Evolutionary conservation across 116 monocot genomes (phyloP).

Genomic region (Thalassia testudinum): DNA sequence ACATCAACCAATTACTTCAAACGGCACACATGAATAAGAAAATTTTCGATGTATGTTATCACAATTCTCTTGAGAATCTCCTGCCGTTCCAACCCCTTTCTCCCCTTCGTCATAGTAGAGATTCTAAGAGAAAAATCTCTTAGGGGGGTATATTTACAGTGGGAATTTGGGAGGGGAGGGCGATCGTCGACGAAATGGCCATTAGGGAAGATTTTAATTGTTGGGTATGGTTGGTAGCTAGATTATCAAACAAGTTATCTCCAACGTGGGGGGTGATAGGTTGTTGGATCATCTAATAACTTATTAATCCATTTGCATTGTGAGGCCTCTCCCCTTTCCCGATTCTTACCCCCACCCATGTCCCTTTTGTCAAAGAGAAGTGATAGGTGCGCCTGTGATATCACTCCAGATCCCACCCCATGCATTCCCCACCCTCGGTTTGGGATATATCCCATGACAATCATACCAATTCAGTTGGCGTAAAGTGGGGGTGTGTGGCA

Average conservation of each 20-base stretch:
- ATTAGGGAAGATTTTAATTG: neutral
- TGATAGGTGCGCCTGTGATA: neutral
- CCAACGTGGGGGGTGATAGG: neutral
- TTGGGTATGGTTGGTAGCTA: neutral
- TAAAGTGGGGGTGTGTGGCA: neutral
- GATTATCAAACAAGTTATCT: neutral
- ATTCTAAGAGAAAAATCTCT: neutral
- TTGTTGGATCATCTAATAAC: neutral
- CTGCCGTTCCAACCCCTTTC: too few relatives aligned
- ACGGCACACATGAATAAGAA: too few relatives aligned
- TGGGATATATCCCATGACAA: too few relatives aligned
- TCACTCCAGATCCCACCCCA: neutral
- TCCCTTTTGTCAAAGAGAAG: too few relatives aligned
- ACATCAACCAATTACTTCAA: too few relatives aligned
- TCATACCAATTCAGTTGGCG: neutral
- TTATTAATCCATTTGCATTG: neutral
- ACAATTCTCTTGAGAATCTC: too few relatives aligned
- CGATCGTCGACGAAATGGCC: neutral
- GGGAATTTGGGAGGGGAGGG: neutral
- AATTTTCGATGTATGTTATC: too few relatives aligned
- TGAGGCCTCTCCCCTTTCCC: neutral
- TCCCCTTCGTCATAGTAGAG: neutral
- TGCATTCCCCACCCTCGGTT: neutral
- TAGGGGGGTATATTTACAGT: too few relatives aligned
- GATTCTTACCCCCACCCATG: too few relatives aligned